phyloP scores from a whole-genome alignment of 345 rosid genomes.

The Salix koriyanagi region DNA sequence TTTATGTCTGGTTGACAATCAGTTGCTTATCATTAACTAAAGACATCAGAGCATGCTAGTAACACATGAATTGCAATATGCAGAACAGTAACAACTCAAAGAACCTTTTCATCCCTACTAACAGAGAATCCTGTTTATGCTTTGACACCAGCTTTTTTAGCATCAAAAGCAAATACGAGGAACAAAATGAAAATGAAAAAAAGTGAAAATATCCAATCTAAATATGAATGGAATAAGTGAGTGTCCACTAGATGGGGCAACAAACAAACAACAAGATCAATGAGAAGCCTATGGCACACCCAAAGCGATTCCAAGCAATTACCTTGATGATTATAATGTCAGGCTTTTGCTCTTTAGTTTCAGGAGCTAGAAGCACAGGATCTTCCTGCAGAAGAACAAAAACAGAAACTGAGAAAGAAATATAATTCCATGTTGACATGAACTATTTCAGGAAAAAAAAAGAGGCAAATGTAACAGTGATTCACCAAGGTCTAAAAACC shows the following conservation, averaged over 20 bases:
- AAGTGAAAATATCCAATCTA: background rate
- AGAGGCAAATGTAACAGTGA: background rate
- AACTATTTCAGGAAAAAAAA: background rate
- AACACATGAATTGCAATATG: background rate
- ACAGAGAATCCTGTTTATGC: background rate
- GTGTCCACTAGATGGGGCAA: background rate
- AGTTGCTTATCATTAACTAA: background rate
- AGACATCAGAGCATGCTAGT: background rate
- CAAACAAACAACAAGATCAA: background rate
- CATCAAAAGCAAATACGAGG: background rate
- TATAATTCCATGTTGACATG: background rate
- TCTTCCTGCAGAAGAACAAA: slow-evolving; percentile 59
- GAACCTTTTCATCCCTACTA: background rate
- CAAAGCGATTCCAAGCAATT: slow-evolving; percentile 6
- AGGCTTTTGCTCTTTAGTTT: slow-evolving; percentile 70
- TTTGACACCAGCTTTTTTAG: background rate
- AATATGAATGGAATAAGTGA: background rate
- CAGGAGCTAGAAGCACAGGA: slow-evolving; percentile 89
- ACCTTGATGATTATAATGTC: slow-evolving; percentile 97
- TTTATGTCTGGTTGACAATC: background rate
- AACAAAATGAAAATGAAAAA: background rate
- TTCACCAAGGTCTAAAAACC: background rate
- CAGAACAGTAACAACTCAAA: background rate
- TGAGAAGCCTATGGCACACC: background rate
- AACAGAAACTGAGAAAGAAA: background rate